These are phyloP conservation scores for Gardenia jasminoides DNA, from an alignment of 257 asterid species.

Conservation along the genomic window DNA sequence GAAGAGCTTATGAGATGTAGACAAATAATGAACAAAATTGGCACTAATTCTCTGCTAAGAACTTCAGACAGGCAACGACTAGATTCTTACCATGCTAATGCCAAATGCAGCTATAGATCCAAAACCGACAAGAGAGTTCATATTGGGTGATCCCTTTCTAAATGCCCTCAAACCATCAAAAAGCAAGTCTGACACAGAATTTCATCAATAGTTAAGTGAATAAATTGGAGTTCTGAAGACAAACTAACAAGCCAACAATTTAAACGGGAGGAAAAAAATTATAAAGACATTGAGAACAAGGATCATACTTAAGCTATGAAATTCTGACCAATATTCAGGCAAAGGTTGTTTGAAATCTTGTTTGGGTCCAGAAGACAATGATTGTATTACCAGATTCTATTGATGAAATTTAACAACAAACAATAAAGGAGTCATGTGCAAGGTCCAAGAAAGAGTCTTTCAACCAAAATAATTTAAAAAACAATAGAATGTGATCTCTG, in stretches of 20 bases:
- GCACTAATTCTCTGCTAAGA: constrained; percentile 17
- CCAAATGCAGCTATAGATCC: constrained; percentile 97
- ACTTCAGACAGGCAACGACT: constrained; percentile 17
- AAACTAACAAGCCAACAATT: not conserved
- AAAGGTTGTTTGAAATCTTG: not conserved
- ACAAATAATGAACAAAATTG: constrained; percentile 16
- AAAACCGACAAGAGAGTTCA: constrained; percentile 97
- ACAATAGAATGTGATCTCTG: not conserved
- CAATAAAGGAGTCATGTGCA: not conserved
- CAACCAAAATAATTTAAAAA: not conserved
- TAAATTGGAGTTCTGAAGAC: constrained; percentile 1
- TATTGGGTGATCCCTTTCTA: constrained; percentile 87
- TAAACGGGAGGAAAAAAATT: no score
- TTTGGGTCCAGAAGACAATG: not conserved
- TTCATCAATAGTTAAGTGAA: constrained; percentile 17
- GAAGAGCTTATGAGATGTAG: constrained; percentile 5
- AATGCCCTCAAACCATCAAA: constrained; percentile 82
- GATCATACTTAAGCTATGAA: not conserved
- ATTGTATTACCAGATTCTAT: not conserved
- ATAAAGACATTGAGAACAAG: not conserved
- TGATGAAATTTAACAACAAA: not conserved
- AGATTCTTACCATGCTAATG: constrained; percentile 76
- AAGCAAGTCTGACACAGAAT: constrained; percentile 65
- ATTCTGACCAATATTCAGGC: not conserved
- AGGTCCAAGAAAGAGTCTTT: not conserved